These are phyloP conservation scores for Tuber brumale DNA, from an alignment of 495 filamentous ascomycete species.

Conservation along the genomic window DNA sequence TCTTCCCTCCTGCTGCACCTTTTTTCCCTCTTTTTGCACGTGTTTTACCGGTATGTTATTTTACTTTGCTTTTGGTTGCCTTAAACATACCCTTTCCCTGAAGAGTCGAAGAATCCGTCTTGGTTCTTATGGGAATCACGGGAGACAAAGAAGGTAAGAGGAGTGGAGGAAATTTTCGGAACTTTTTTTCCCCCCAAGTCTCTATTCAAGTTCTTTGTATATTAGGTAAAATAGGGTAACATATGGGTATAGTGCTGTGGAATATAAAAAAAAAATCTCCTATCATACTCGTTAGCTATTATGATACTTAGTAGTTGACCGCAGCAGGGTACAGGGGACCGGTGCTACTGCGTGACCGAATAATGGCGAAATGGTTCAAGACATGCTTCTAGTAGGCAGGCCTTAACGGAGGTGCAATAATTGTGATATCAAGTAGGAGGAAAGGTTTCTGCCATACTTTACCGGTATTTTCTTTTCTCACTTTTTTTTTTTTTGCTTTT, in stretches of 20 bases:
- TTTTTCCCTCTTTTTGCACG: neutral
- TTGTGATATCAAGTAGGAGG: neutral
- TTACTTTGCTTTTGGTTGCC: neutral
- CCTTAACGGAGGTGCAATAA: neutral
- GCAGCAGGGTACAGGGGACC: neutral
- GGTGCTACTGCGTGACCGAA: neutral
- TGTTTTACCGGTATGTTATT: neutral
- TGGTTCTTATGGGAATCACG: neutral
- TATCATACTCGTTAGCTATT: too few species aligned
- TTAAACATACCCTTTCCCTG: neutral
- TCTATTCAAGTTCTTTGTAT: neutral
- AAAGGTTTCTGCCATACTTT: neutral
- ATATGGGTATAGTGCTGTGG: too few species aligned
- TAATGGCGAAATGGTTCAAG: neutral
- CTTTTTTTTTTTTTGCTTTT: neutral
- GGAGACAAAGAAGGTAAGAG: neutral
- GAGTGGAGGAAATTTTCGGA: neutral
- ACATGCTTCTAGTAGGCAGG: neutral
- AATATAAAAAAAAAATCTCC: too few species aligned
- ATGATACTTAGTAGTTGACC: neutral
- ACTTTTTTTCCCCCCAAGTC: neutral
- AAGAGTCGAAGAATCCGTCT: neutral
- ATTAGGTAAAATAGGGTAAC: neutral
- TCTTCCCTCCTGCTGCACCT: neutral
- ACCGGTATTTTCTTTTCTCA: neutral